Base-by-base conservation (phyloP, 306 rosid genomes). In the Cucumis hystrix region DNA sequence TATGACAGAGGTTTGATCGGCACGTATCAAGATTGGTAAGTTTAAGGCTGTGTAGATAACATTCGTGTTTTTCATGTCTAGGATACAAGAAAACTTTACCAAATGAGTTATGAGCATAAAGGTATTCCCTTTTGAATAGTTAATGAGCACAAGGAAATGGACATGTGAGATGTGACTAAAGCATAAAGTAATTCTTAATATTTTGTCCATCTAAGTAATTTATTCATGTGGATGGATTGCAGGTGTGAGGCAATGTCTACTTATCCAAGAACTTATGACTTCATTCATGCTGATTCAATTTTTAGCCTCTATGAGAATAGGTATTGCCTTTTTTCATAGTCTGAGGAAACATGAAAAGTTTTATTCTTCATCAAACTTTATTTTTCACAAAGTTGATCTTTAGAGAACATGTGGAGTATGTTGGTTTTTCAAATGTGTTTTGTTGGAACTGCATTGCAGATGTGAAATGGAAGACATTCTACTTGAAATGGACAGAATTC, bases 221-320 rank as follows among this genome's bases (percentile, higher is more conserved):
- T 72, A 72, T 49, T 47, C 45, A 0, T 72, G 45, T 73, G 43
- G 77, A 52, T 73, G 77, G 62, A 52, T 73, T 73, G 74, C 88
- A 93, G 98, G 97, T 89, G 97, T 81, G 98, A 93, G 78, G 98
- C 96, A 69, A 87, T 93, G 97, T 93, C 97, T 71, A 93, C 97
- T 30, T 90, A 91, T 86, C 98, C 97, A 61, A 88, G 98, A 81
- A 89, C 96, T 41, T 93, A 91, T 65, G 97, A 90, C 68, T 79
- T 93, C 45, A 87, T 93, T 80, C 97, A 93, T 82, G 96, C 91
- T 14, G 94, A 93, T 85, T 85, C 89, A 57, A 77, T 93, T 49
- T 89, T 91, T 80, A 88, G 87, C 83, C 91, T 91, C 68, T 88
- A 93, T 81, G 77, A 81, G 47, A 79, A 79, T 76, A 90, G 89